A percentile compares a stretch with the other conserved stretches of the same genome.
Evolutionary conservation across 1,284 basidiomycete species (phyloP).

Genomic region (Ustilago hordei): DNA sequence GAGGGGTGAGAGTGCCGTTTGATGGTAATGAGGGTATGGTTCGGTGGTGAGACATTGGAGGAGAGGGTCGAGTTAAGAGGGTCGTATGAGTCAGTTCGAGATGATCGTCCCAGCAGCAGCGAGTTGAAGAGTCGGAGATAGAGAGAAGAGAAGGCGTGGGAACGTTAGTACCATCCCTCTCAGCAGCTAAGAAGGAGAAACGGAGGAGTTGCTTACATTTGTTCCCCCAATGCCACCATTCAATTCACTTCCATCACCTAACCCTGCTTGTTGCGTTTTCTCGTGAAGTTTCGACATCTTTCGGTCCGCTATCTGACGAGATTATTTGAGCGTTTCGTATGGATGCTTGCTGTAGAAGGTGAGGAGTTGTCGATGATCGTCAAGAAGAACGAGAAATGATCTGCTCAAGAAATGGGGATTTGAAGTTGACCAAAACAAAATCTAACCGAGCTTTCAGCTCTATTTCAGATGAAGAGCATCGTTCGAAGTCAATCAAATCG

Average conservation of each 20-base stretch:
- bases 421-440: background rate
- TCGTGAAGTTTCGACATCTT: slow-evolving; percentile 43
- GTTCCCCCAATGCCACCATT: slow-evolving; percentile 13
- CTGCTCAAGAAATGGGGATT: slow-evolving; percentile 13
- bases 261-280: slow-evolving; percentile 8
- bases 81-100: too few relatives aligned
- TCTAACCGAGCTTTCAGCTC: background rate
- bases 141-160: too few relatives aligned
- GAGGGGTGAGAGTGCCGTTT: background rate
- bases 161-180: background rate
- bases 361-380: too few relatives aligned
- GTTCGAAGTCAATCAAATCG: too few relatives aligned
- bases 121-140: background rate
- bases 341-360: too few relatives aligned
- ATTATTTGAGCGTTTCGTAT: background rate
- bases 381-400: background rate
- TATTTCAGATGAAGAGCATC: background rate
- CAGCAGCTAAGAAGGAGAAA: background rate
- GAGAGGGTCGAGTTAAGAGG: background rate
- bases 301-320: too few relatives aligned
- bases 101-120: background rate
- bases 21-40: background rate
- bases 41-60: background rate
- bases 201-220: slow-evolving; percentile 18
- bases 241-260: slow-evolving; percentile 13